Base-by-base conservation (phyloP, 106 monocot genomes). In the Xerophyta viscosa region DNA sequence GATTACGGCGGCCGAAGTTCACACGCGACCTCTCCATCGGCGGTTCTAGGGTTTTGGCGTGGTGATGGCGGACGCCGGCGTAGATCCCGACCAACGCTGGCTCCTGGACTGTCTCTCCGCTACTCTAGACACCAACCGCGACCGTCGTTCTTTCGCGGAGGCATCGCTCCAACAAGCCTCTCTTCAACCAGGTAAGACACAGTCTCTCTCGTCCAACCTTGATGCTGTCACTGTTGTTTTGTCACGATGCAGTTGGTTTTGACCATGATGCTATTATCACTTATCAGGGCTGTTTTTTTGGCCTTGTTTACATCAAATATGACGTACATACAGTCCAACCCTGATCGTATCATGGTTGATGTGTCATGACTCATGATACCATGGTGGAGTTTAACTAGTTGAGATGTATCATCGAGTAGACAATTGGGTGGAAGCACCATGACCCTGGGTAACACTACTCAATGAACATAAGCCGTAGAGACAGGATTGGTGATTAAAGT, bases 101-200 rank as follows among this genome's bases (percentile, higher is more conserved):
- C 82, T 96, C 3, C 62, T 96, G 29, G 76, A 84, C 39, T 89
- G 88, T 70, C 88, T 96, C 39, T 62, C 54, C 30, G 96, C 96
- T 15, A 85, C 96, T 24, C 81, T 96, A 8, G 79, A 96, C 62
- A 73, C 77, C 23, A 78, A 27, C 52, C 88, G 72, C 57, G 84
- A 85, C 15, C 62, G 84, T 52, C 74, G 96, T 0, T 81, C 81
- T 61, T 96, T 96, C 56, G 96, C 96, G 24, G 96, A 96, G 79
- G 75, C 80, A 21, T 78, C 96, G 8, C 69, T 96, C 44, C 81
- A 79, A 18, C 96, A 96, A 59, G 88, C 96, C 15, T 81, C 96
- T 15, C 66, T 84, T 10, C 89, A 82, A 24, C 76, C 81, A 59
- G 96, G 96, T 96, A n/a, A n/a, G n/a, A n/a, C n/a, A n/a, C n/a